Evolutionary conservation across 2,329 filamentous ascomycete species (phyloP).

Genomic region (Allantophomopsis lycopodina): DNA sequence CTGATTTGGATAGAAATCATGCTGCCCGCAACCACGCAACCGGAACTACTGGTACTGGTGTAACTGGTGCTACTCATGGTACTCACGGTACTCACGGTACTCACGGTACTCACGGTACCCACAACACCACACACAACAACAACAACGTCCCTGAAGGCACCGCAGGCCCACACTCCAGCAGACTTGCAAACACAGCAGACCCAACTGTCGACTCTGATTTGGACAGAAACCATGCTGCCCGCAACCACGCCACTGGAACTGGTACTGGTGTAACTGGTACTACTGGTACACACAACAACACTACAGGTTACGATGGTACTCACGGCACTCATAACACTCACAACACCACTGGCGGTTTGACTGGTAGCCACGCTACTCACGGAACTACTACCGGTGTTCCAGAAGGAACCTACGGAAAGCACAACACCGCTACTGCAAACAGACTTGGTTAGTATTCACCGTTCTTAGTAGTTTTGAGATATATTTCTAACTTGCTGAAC

Average conservation of each 20-base stretch:
- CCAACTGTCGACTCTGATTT: constrained; percentile 35
- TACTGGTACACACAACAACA: constrained; percentile 5
- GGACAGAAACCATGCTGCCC: constrained; percentile 19
- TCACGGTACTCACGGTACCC: constrained; percentile 1
- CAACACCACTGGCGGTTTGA: constrained; percentile 7
- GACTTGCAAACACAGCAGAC: constrained; percentile 30
- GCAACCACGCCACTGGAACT: not conserved
- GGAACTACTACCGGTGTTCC: not conserved
- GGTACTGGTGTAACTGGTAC: not conserved
- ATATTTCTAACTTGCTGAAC: no score
- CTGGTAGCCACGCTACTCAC: constrained; percentile 2
- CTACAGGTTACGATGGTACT: no score
- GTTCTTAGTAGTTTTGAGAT: no score
- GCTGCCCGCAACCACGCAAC: constrained; percentile 3
- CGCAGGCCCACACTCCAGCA: constrained; percentile 9
- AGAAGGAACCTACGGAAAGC: constrained; percentile 4
- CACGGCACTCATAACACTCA: constrained; percentile 13
- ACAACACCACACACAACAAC: constrained; percentile 3
- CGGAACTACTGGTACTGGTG: not conserved
- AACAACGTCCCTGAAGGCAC: not conserved
- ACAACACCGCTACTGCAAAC: constrained; percentile 23
- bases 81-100: constrained; percentile 2
- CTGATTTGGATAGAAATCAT: constrained; percentile 5
- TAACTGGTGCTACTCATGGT: constrained; percentile 4
- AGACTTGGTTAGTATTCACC: no score